Base-by-base conservation (phyloP, 805 yeast species). In the Pichia pseudocactophila region DNA sequence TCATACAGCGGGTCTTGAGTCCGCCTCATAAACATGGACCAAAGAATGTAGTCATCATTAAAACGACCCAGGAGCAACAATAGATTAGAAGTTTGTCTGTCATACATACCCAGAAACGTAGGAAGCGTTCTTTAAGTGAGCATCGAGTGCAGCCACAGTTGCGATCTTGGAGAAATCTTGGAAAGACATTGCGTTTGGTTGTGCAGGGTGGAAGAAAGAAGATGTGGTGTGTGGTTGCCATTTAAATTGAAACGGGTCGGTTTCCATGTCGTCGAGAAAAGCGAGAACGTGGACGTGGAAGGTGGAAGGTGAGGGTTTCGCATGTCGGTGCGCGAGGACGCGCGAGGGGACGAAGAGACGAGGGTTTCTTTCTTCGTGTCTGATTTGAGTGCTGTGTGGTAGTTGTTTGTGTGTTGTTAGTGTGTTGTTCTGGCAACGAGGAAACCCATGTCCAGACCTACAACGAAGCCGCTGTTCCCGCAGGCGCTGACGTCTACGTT, bases 11-110 rank as follows among this genome's bases (percentile, higher is more conserved):
- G 95, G 94, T 82, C 90, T 83, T 83, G 76, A 80, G 69, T 71
- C 86, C 94, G 80, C 88, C 84, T 86, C 95, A 78, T 82, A 82
- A 85, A 85, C 94, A 84, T 89, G 94, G 94, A 84, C 94, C 94
- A 84, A 81, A 62, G 65, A 60, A 59, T 73, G 63, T 61, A 70
- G 69, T 82, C 88, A 82, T 80, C 86, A 80, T 74, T 42, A 50
- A 34, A 28, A 32, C 30, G 40, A 36, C 25, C 8, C 8, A 6
- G 25, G 7, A 22, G 7, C 8, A 22, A 22, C 8, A 22, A 22
- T 22, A 22, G 25, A 6, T 22, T 22, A 22, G 5, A 22, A 22
- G 5, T 22, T 22, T 22, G 25, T 4, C 15, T 15, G 30, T n/a
- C 13, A 18, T 40, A 84, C 95, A 69, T 82, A 86, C 95, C 96